Conservation (phyloP, 2,329 filamentous ascomycete genomes). For the Pseudocercospora pini-densiflorae region DNA sequence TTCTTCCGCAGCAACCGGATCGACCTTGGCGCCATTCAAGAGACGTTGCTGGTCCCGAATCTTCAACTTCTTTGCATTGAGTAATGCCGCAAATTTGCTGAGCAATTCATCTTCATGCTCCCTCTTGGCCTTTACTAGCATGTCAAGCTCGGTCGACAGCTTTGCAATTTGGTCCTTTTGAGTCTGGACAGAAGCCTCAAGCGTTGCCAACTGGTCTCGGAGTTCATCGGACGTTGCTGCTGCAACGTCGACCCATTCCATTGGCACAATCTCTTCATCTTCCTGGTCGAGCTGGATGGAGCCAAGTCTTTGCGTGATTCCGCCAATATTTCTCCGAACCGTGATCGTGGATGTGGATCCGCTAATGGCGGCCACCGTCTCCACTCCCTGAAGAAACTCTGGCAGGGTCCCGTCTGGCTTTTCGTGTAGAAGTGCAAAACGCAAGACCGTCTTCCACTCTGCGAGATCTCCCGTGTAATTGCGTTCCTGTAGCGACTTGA, state of each 20-base stretch:
- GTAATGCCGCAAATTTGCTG: slow-evolving; percentile 69
- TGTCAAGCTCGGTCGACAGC: slow-evolving; percentile 67
- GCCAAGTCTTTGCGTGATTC: slow-evolving; percentile 75
- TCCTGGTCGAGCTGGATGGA: slow-evolving; percentile 56
- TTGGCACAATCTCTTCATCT: slow-evolving; percentile 63
- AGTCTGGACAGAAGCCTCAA: slow-evolving; percentile 40
- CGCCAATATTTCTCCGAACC: slow-evolving; percentile 67
- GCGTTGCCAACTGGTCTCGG: slow-evolving; percentile 47
- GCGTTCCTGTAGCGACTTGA: slow-evolving; percentile 58
- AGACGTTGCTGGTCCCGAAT: slow-evolving; percentile 74
- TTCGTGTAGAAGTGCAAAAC: slow-evolving; percentile 58
- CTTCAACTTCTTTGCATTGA: slow-evolving; percentile 81
- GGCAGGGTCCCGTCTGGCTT: slow-evolving; percentile 46
- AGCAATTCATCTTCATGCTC: slow-evolving; percentile 69
- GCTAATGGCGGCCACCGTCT: slow-evolving; percentile 61
- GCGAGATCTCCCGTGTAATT: slow-evolving; percentile 60
- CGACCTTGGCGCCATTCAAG: slow-evolving; percentile 63
- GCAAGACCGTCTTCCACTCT: slow-evolving; percentile 71
- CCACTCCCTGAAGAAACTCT: slow-evolving; percentile 58
- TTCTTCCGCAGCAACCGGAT: slow-evolving; percentile 57
- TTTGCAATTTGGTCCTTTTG: slow-evolving; percentile 63
- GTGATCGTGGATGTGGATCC: slow-evolving; percentile 62
- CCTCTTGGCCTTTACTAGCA: slow-evolving; percentile 68
- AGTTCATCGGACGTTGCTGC: slow-evolving; percentile 53
- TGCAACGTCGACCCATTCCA: slow-evolving; percentile 71